phyloP scores from a whole-genome alignment of 768 basidiomycete genomes.

The Porpolomopsis calyptriformis region DNA sequence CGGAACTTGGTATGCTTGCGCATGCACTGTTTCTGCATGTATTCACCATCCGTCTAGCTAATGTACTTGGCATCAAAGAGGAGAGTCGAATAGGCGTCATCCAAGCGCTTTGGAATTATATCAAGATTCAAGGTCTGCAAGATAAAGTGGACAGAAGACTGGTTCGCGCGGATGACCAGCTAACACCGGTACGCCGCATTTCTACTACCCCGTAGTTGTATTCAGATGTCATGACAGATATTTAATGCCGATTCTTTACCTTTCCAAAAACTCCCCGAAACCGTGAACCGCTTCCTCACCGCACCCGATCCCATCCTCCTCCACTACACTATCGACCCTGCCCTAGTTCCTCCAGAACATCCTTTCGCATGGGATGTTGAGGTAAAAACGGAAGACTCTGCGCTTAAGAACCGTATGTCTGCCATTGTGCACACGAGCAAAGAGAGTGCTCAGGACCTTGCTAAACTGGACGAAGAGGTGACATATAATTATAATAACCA shows the following conservation, averaged over 20 bases:
- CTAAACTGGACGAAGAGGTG: constrained; percentile 84
- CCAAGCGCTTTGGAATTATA: constrained; percentile 84
- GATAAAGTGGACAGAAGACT: constrained; percentile 70
- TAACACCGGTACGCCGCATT: constrained; percentile 42
- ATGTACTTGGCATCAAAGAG: constrained; percentile 69
- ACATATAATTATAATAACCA: constrained; percentile 6
- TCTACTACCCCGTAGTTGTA: too few relatives aligned
- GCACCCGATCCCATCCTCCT: constrained; percentile 75
- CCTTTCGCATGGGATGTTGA: constrained; percentile 81
- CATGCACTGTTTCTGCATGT: neutral
- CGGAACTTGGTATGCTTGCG: constrained; percentile 51
- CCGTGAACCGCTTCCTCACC: constrained; percentile 69
- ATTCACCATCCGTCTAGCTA: constrained; percentile 26
- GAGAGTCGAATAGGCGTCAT: constrained; percentile 75
- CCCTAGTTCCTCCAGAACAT: constrained; percentile 51
- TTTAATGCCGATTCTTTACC: constrained; percentile 58
- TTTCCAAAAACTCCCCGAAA: constrained; percentile 76
- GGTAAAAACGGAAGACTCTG: constrained; percentile 74
- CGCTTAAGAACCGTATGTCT: constrained; percentile 62
- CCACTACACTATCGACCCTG: constrained; percentile 63
- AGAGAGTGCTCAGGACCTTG: constrained; percentile 55
- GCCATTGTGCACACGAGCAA: constrained; percentile 61
- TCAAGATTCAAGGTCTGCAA: constrained; percentile 74
- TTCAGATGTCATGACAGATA: constrained; percentile 32
- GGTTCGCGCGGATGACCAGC: constrained; percentile 57